Conservation (phyloP, 352 stramenopile genomes). For the Phytophthora pisi region DNA sequence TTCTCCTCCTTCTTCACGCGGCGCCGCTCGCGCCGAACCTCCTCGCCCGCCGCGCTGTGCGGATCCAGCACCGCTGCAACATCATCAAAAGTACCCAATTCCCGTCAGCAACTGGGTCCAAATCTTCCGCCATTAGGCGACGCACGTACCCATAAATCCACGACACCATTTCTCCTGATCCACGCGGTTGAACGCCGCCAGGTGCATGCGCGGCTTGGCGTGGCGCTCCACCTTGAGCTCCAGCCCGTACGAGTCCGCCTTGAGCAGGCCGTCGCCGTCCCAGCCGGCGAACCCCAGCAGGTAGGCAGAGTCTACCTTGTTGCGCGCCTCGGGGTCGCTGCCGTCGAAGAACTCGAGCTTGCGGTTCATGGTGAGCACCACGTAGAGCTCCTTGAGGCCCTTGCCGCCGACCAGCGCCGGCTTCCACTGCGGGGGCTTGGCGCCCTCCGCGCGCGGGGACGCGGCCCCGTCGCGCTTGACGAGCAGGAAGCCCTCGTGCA, state of each 20-base stretch:
- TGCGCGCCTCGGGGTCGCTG: conserved; percentile 35
- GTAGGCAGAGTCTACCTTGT: conserved; percentile 51
- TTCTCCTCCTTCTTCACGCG: conserved; percentile 71
- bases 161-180: conserved; percentile 87
- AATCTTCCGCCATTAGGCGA: no score
- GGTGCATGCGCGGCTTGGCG: conserved; percentile 51
- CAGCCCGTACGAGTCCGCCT: conserved; percentile 78
- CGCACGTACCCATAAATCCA: conserved; percentile 55
- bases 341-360: conserved; percentile 79
- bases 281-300: conserved; percentile 76
- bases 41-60: conserved; percentile 58
- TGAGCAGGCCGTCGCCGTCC: conserved; percentile 73
- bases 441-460: conserved; percentile 11
- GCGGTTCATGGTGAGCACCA: conserved; percentile 79
- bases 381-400: conserved; percentile 60
- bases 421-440: conserved; percentile 16
- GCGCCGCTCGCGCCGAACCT: conserved; percentile 60
- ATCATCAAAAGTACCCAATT: no score
- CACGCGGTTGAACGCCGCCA: conserved; percentile 82
- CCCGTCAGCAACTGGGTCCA: not conserved
- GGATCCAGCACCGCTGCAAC: conserved; percentile 70
- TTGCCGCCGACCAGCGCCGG: conserved; percentile 4
- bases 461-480: conserved; percentile 35
- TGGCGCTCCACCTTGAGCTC: conserved; percentile 80
- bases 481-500: conserved; percentile 65